A percentile compares a stretch with the other conserved stretches of the same genome.
Conservation (phyloP, 2,329 filamentous ascomycete species). For the Didymella lethalis region DNA sequence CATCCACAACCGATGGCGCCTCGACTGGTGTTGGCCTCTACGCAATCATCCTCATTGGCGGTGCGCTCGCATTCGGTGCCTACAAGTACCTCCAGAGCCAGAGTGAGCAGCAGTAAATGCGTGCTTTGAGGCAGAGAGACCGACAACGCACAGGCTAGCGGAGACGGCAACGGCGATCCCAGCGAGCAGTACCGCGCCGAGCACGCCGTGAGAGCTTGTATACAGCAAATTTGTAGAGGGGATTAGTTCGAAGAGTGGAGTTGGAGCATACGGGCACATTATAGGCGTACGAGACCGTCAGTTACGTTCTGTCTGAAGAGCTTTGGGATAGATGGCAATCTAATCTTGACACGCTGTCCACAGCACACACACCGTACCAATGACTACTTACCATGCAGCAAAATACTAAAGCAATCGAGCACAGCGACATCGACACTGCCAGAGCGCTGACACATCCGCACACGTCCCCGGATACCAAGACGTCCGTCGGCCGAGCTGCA, state of each 20-base stretch:
- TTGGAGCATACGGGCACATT: not conserved
- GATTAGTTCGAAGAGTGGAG: not conserved
- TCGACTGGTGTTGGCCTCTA: slow-evolving; percentile 82
- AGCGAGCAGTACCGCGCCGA: not conserved
- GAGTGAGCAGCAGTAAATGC: slow-evolving; percentile 27
- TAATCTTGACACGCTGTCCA: not conserved
- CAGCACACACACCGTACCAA: not conserved
- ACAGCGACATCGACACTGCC: fast-evolving
- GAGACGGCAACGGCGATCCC: not conserved
- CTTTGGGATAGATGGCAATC: slow-evolving; percentile 13
- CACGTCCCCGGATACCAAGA: not conserved
- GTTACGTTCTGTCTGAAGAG: not conserved
- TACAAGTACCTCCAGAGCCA: slow-evolving; percentile 82
- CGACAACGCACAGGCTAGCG: slow-evolving; percentile 7
- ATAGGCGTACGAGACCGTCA: slow-evolving; percentile 4
- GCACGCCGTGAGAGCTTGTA: not conserved
- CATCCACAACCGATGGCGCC: slow-evolving; percentile 57
- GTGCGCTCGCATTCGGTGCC: slow-evolving; percentile 76
- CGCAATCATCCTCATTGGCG: slow-evolving; percentile 79
- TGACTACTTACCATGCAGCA: not conserved
- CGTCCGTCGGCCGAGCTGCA: not conserved
- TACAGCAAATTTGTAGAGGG: not conserved
- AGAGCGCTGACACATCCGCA: not conserved
- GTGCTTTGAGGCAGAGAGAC: not conserved
- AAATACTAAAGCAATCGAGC: not conserved